Conservation (phyloP, 176 grass and related monocot species). For the Saccharum officinarum region DNA sequence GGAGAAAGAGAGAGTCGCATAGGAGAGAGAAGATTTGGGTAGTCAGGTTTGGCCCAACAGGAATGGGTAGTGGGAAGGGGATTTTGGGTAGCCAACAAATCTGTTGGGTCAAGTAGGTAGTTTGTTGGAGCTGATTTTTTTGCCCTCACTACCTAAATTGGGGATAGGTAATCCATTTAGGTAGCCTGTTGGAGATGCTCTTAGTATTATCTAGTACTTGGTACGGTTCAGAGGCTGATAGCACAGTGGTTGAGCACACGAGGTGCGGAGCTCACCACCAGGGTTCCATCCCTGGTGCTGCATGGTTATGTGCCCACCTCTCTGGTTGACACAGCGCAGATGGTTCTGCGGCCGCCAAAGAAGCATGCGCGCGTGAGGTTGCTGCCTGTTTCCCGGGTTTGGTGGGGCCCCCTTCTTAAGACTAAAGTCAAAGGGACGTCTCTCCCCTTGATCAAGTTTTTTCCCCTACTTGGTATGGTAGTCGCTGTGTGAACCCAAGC, state of each 20-base stretch:
- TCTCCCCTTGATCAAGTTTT: not conserved
- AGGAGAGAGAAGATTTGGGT: no score
- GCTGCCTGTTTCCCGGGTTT: not conserved
- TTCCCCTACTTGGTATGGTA: not conserved
- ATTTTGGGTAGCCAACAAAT: no score
- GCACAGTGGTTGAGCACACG: not conserved
- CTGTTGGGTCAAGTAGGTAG: no score
- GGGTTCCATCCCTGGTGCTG: not conserved
- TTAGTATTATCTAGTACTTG: not conserved
- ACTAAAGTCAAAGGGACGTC: not conserved
- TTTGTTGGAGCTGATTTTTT: no score
- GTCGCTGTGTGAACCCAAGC: not conserved
- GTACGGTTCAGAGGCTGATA: not conserved
- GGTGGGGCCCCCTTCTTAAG: not conserved
- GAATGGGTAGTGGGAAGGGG: no score
- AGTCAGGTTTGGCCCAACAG: no score
- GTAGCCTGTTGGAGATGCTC: no score
- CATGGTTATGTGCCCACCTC: not conserved
- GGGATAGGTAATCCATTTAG: no score
- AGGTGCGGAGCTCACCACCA: not conserved
- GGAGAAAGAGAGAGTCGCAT: no score
- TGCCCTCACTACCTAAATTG: no score
- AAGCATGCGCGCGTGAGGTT: no score
- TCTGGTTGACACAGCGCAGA: not conserved
- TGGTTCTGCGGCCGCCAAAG: not conserved